These are phyloP conservation scores for Debaryomyces nepalensis DNA, from an alignment of 1,139 yeast genomes.

Conservation along the genomic window DNA sequence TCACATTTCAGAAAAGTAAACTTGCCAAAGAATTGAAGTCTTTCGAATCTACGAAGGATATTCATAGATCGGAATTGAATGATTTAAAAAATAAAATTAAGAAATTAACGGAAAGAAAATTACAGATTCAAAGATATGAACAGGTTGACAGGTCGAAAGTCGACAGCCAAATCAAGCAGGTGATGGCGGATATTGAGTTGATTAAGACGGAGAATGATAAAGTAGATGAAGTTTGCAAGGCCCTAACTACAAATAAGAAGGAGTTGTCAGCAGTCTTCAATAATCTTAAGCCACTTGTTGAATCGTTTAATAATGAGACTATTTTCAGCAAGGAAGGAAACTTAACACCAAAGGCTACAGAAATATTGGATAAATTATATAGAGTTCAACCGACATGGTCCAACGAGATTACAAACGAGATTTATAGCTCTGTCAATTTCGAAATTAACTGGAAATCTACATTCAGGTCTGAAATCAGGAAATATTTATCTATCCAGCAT, in stretches of 20 bases:
- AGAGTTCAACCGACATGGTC: constrained; percentile 42
- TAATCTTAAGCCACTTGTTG: constrained; percentile 34
- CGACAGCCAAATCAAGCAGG: constrained; percentile 19
- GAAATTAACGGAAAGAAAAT: constrained; percentile 32
- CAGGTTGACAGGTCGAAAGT: constrained; percentile 28
- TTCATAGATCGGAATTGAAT: constrained; percentile 26
- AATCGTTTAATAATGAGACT: constrained; percentile 31
- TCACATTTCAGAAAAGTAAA: constrained; percentile 39
- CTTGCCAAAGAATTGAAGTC: constrained; percentile 32
- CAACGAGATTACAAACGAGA: constrained; percentile 36
- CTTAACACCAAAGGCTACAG: constrained; percentile 33
- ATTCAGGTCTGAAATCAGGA: constrained; percentile 37
- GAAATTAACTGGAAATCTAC: constrained; percentile 42
- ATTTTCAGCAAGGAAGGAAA: constrained; percentile 40
- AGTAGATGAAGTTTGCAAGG: constrained; percentile 32
- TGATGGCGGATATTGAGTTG: constrained; percentile 17
- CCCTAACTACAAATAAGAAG: constrained; percentile 31
- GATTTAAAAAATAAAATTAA: constrained; percentile 30
- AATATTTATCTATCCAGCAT: constrained; percentile 37
- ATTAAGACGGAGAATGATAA: constrained; percentile 27
- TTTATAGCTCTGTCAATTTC: constrained; percentile 31
- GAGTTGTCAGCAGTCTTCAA: constrained; percentile 24
- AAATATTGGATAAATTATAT: constrained; percentile 31
- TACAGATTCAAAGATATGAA: constrained; percentile 26
- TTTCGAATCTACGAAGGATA: constrained; percentile 25